phyloP scores from a whole-genome alignment of 2,329 filamentous ascomycete species.

The Ophiostoma piceae region DNA sequence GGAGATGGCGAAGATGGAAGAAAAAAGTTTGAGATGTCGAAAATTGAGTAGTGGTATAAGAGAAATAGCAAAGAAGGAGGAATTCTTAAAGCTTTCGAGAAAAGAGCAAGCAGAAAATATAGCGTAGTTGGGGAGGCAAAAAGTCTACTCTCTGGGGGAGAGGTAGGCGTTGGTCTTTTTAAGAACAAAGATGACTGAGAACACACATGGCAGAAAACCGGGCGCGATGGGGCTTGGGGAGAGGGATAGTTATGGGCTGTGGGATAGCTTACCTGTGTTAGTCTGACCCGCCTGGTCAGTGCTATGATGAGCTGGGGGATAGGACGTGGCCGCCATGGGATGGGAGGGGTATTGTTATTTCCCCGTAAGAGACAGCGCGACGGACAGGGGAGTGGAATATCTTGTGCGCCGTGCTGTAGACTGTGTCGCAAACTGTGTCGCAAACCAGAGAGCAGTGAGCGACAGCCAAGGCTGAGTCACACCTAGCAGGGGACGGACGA shows the following conservation, averaged over 20 bases:
- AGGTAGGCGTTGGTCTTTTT: background rate
- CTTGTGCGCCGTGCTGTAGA: background rate
- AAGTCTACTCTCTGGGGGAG: background rate
- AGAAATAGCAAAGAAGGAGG: background rate
- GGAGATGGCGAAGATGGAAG: background rate
- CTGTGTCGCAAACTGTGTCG: constrained; percentile 1
- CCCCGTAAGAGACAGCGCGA: constrained; percentile 13
- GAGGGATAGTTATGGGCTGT: background rate
- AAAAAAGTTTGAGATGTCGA: no score
- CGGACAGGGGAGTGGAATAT: background rate
- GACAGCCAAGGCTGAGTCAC: constrained; percentile 17
- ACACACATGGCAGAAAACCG: background rate
- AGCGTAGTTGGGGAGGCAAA: background rate
- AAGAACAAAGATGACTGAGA: constrained; percentile 5
- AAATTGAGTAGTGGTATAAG: background rate
- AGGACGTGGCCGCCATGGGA: constrained; percentile 16
- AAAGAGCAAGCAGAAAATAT: background rate
- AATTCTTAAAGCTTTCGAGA: background rate
- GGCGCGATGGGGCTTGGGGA: constrained; percentile 7
- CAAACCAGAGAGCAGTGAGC: background rate
- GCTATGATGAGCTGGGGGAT: background rate
- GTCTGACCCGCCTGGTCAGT: constrained; percentile 6
- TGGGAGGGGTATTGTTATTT: constrained; percentile 12
- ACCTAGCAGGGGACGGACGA: constrained; percentile 2
- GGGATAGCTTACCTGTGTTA: constrained; percentile 15